Evolutionary conservation across 2,329 filamentous ascomycete genomes (phyloP).

Genomic region (Colletotrichum sublineola): DNA sequence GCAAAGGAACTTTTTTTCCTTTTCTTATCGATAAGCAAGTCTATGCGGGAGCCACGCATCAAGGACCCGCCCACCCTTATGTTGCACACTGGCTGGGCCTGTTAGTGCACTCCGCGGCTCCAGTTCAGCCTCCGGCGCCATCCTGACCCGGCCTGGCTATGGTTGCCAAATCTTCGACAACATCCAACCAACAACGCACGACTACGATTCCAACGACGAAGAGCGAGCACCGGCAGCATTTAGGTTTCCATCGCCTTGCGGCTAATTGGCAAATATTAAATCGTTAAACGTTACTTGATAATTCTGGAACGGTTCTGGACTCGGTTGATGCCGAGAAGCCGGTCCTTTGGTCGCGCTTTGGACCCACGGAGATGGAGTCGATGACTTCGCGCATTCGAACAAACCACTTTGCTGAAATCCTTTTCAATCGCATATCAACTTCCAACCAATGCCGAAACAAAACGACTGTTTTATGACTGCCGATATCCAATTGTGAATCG

Average conservation of each 20-base stretch:
- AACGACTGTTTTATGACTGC: conserved; percentile 35
- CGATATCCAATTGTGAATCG: conserved; percentile 21
- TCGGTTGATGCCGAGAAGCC: conserved; percentile 41
- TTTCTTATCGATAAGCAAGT: conserved; percentile 14
- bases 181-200: conserved; percentile 20
- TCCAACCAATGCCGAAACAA: conserved; percentile 25
- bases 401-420: conserved; percentile 28
- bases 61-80: background rate
- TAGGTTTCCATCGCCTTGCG: background rate
- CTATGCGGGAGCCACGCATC: background rate
- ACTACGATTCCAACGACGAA: conserved; percentile 7
- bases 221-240: conserved; percentile 1
- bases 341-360: conserved; percentile 37
- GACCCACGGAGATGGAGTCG: conserved; percentile 57
- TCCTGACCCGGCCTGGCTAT: conserved; percentile 28
- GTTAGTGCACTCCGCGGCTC: conserved; percentile 36
- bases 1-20: conserved; percentile 37
- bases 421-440: conserved; percentile 16
- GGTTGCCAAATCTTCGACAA: conserved; percentile 28
- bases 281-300: background rate
- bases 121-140: conserved; percentile 31
- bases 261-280: background rate
- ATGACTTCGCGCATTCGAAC: conserved; percentile 40
- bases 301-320: conserved; percentile 18
- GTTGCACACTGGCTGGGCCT: conserved; percentile 12